Percentiles rank a stretch among this genome's conserved stretches.
phyloP scores from a whole-genome alignment of 2,329 filamentous ascomycete genomes.

The Aureobasidium subglaciale region DNA sequence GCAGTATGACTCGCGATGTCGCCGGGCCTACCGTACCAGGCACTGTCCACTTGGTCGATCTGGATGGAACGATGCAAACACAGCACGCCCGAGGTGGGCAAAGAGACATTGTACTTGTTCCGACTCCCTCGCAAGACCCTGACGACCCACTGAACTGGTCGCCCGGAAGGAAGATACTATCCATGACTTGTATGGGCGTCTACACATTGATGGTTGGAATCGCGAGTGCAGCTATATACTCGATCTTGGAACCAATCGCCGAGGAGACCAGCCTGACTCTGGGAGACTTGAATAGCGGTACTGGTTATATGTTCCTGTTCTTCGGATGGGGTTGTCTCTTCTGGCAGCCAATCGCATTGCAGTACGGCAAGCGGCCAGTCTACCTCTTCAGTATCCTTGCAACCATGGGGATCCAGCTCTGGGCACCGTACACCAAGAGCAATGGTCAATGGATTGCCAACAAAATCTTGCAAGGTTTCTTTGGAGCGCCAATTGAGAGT shows the following conservation, averaged over 20 bases:
- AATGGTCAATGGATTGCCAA: conserved; percentile 43
- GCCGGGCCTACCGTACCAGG: conserved; percentile 26
- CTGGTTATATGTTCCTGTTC: conserved; percentile 47
- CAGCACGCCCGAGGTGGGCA: conserved; percentile 30
- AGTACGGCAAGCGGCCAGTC: conserved; percentile 45
- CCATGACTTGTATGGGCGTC: conserved; percentile 38
- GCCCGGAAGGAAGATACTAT: conserved; percentile 35
- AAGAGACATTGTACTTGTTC: conserved; percentile 36
- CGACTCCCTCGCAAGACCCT: conserved; percentile 37
- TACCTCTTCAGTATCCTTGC: conserved; percentile 40
- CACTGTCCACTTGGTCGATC: conserved; percentile 38
- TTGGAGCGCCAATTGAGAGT: conserved; percentile 43
- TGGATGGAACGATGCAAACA: conserved; percentile 30
- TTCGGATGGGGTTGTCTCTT: conserved; percentile 47
- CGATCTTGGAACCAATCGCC: conserved; percentile 42
- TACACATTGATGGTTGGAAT: conserved; percentile 46
- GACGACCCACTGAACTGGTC: conserved; percentile 44
- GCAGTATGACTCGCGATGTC: no score
- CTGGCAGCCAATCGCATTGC: conserved; percentile 47
- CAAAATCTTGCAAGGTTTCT: conserved; percentile 42
- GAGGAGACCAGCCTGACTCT: conserved; percentile 41
- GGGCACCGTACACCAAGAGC: conserved; percentile 38
- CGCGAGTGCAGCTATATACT: conserved; percentile 43
- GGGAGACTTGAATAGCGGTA: conserved; percentile 41
- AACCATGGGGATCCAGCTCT: conserved; percentile 36